Evolutionary conservation across 345 rosid species (phyloP).

Genomic region (Sapria himalayana): DNA sequence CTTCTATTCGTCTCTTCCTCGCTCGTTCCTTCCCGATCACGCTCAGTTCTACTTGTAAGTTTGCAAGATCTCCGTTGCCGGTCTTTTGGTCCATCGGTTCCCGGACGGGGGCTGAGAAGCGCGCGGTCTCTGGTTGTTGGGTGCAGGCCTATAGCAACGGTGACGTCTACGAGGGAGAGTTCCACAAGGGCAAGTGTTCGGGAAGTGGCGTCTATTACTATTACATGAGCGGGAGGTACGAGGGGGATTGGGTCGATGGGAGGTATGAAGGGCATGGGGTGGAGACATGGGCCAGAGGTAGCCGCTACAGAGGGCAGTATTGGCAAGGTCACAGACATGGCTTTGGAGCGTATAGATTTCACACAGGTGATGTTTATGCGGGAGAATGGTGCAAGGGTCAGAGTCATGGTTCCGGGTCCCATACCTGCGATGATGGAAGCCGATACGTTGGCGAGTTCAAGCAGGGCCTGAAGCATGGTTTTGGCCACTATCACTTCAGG

Average conservation of each 20-base stretch:
- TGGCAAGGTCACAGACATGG: constrained; percentile 79
- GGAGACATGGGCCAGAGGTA: constrained; percentile 93
- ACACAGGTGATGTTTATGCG: constrained; percentile 82
- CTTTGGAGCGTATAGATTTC: constrained; percentile 67
- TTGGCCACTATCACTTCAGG: constrained; percentile 94
- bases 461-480: constrained; percentile 95
- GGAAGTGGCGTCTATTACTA: constrained; percentile 83
- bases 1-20: constrained; percentile 55
- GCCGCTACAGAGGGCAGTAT: constrained; percentile 79
- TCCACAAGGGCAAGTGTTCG: constrained; percentile 66
- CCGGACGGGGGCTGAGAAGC: constrained; percentile 37
- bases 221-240: constrained; percentile 77
- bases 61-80: constrained; percentile 30
- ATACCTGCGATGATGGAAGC: constrained; percentile 91
- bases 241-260: constrained; percentile 90
- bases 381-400: constrained; percentile 97
- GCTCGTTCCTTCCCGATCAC: constrained; percentile 66
- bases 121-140: constrained; percentile 64
- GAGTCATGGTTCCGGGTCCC: constrained; percentile 89
- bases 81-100: constrained; percentile 93
- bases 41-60: constrained; percentile 15
- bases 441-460: constrained; percentile 84
- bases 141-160: constrained; percentile 75
- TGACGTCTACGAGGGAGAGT: constrained; percentile 84
- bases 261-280: constrained; percentile 85